Evolutionary conservation across 805 yeast genomes (phyloP).

Genomic region (Metschnikowia matae): DNA sequence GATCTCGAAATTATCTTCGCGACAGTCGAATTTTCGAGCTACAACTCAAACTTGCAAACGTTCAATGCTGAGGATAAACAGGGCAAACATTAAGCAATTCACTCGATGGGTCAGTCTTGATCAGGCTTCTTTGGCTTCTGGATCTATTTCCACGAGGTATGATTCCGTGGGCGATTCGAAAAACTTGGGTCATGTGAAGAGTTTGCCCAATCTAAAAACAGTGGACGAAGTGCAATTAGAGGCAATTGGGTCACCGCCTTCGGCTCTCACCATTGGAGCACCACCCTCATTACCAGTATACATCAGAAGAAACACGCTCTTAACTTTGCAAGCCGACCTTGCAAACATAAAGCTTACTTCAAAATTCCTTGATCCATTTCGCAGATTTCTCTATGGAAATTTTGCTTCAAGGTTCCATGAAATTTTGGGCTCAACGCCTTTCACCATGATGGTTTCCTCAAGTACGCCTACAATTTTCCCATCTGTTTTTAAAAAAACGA

Average conservation of each 20-base stretch:
- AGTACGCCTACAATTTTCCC: constrained; percentile 20
- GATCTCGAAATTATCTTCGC: neutral
- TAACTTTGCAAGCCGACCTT: constrained; percentile 41
- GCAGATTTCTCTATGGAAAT: constrained; percentile 42
- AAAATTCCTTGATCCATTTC: constrained; percentile 35
- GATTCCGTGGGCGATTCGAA: constrained; percentile 7
- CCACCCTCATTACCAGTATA: constrained; percentile 58
- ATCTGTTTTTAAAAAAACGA: constrained; percentile 13
- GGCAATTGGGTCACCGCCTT: constrained; percentile 46
- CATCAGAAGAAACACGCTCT: constrained; percentile 45
- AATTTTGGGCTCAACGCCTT: constrained; percentile 45
- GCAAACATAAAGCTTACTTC: constrained; percentile 16
- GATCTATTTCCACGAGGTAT: constrained; percentile 6
- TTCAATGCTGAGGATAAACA: neutral
- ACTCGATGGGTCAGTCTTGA: constrained; percentile 1
- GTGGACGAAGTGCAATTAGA: constrained; percentile 28
- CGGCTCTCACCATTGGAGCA: constrained; percentile 46
- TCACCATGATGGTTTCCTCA: constrained; percentile 42
- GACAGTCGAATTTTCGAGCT: neutral
- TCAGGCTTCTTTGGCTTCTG: constrained; percentile 8
- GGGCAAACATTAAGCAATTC: neutral
- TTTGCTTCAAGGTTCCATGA: constrained; percentile 44
- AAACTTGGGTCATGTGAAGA: constrained; percentile 14
- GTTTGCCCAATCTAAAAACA: constrained; percentile 15
- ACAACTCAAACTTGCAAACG: neutral